phyloP scores from a whole-genome alignment of 257 asterid species.

The Nicotiana otophora region DNA sequence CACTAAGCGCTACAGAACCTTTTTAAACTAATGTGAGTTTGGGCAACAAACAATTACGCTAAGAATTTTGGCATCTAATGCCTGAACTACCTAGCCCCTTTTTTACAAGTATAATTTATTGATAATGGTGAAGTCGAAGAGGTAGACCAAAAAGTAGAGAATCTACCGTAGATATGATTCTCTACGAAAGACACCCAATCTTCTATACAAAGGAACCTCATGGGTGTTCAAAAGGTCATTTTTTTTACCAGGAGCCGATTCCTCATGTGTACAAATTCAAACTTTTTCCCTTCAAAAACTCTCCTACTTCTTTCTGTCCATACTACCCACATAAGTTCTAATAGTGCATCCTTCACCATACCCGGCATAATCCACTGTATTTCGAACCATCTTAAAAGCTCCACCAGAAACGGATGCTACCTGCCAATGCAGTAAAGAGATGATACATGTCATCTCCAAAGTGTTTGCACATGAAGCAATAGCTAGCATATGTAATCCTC shows the following conservation, averaged over 20 bases:
- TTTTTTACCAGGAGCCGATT: background rate
- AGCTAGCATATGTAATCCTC: background rate
- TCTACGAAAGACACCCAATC: background rate
- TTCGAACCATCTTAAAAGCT: too few relatives aligned
- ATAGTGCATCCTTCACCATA: too few relatives aligned
- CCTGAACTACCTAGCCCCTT: background rate
- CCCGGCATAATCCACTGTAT: too few relatives aligned
- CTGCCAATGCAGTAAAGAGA: too few relatives aligned
- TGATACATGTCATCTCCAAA: too few relatives aligned
- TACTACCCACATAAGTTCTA: too few relatives aligned
- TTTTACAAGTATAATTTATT: background rate
- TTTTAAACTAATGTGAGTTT: background rate
- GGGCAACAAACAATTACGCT: background rate
- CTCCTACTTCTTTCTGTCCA: background rate
- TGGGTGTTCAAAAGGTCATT: background rate
- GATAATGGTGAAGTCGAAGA: background rate
- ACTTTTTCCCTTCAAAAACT: background rate
- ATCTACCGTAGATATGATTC: background rate
- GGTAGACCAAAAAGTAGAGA: background rate
- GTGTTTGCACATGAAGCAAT: background rate
- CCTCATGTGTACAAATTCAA: background rate
- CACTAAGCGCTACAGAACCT: background rate
- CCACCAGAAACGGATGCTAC: too few relatives aligned
- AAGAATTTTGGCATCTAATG: background rate
- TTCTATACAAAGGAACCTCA: background rate